phyloP scores from a whole-genome alignment of 352 stramenopile genomes.

The Pythium scleroteichum region DNA sequence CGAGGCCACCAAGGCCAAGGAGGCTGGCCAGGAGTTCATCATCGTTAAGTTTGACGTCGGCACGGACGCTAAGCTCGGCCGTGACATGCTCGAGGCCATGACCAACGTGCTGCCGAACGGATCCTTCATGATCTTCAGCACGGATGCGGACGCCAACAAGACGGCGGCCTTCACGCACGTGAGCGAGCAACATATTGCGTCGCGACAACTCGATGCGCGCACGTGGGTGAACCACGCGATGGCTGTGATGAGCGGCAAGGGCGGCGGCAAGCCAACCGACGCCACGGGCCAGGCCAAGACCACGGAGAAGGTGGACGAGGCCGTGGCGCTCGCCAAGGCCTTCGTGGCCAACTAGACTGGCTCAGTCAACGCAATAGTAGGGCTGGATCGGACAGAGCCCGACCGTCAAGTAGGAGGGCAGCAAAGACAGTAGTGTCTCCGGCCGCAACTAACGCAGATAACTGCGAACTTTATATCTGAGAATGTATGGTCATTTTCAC shows the following conservation, averaged over 20 bases:
- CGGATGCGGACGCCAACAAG: conserved; percentile 92
- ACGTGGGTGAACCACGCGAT: conserved; percentile 94
- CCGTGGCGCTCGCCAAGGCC: conserved; percentile 62
- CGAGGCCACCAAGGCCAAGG: conserved; percentile 59
- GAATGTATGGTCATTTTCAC: no score
- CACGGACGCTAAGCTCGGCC: conserved; percentile 93
- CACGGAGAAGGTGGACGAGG: conserved; percentile 65
- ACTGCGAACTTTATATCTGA: no score
- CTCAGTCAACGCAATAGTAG: neutral
- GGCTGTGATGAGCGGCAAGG: conserved; percentile 92
- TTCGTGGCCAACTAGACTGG: conserved; percentile 41
- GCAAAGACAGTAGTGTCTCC: neutral
- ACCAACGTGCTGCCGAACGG: conserved; percentile 71
- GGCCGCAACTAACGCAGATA: no score
- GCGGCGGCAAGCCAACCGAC: conserved; percentile 91
- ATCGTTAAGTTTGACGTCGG: conserved; percentile 93
- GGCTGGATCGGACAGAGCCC: no score
- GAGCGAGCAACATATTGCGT: conserved; percentile 77
- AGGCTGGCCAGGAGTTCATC: conserved; percentile 65
- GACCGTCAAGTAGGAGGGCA: neutral
- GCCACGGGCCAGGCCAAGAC: conserved; percentile 83
- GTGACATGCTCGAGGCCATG: conserved; percentile 95
- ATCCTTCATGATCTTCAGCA: conserved; percentile 93
- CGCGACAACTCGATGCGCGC: conserved; percentile 85
- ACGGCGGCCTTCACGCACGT: conserved; percentile 92